Base-by-base conservation (phyloP, 2,329 filamentous ascomycete genomes). In the Lasiodiplodia sp. region DNA sequence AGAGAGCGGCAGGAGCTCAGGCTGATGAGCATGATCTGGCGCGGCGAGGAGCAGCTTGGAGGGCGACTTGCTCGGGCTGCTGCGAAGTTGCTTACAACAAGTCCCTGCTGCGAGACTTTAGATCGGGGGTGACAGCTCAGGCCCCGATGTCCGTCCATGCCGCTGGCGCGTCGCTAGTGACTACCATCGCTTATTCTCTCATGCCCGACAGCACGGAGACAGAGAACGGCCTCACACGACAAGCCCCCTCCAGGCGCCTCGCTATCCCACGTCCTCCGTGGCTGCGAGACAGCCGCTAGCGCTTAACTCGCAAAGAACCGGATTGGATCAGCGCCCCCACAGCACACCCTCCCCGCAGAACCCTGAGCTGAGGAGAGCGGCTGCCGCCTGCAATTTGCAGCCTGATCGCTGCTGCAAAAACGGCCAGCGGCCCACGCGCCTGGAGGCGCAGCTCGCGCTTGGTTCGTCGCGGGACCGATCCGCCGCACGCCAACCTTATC, bases 31-130 rank as follows among this genome's bases (percentile, higher is more conserved):
- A 67, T 67, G 65, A 38, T 58, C 65, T 40, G 65, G 55, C 51
- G 55, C 55, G 55, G 44, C 64, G 60, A 63, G 69, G 67, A 69
- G 68, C 67, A 55, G 60, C 38, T 55, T 23, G 16, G 18, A n/a
- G 44, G 18, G n/a, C n/a, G 52, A 10, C 58, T 53, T 57, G 55
- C 58, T 49, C 47, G 60, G 57, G 66, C n/a, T 49, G 66, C 37
- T 57, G 49, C 40, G 62, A 51, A 51, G 66, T 37, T 44, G 66
- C 66, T 66, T 40, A 57, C 52, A 31, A 37, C 63, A 47, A 40
- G 38, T 66, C 49, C 49, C 49, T 66, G 62, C 49, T 66, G 62
- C 49, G 62, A 34, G 63, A 23, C 44, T 11, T 49, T 47, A 51
- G 58, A 38, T 34, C 44, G 58, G 64, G 63, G 65, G 60, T 64